phyloP scores from a whole-genome alignment of 495 filamentous ascomycete species.

The Penicillium nucicola region DNA sequence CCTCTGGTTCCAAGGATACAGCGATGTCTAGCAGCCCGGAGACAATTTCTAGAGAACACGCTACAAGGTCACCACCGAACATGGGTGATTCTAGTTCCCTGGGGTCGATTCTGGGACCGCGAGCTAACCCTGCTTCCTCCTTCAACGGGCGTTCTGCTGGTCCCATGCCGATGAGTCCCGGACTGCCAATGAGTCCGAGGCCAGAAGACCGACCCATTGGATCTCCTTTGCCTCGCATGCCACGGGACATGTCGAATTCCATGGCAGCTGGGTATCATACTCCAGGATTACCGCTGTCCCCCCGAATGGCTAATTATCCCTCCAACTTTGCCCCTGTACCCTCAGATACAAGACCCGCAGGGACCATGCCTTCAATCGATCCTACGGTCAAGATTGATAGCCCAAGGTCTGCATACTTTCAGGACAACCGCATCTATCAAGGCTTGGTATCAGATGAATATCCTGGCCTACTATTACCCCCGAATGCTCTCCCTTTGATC shows the following conservation, averaged over 20 bases:
- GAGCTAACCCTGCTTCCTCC: slow-evolving; percentile 16
- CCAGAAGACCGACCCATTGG: slow-evolving; percentile 71
- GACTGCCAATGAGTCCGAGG: slow-evolving; percentile 83
- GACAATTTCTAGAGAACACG: slow-evolving; percentile 20
- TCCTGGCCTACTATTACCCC: slow-evolving; percentile 78
- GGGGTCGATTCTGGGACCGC: slow-evolving; percentile 35
- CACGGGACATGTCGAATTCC: slow-evolving; percentile 46
- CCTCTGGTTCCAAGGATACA: slow-evolving; percentile 4
- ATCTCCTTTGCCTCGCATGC: slow-evolving; percentile 67
- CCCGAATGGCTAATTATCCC: slow-evolving; percentile 64
- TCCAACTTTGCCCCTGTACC: slow-evolving; percentile 54
- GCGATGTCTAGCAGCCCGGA: slow-evolving; percentile 16
- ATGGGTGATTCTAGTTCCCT: slow-evolving; percentile 29
- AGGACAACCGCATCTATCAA: slow-evolving; percentile 47
- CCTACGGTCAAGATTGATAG: slow-evolving; percentile 38
- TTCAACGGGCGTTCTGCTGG: slow-evolving; percentile 32
- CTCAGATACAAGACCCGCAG: slow-evolving; percentile 6
- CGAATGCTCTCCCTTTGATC: slow-evolving; percentile 84
- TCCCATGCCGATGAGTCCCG: slow-evolving; percentile 73
- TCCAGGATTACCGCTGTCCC: slow-evolving; percentile 64
- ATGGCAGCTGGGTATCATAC: slow-evolving; percentile 58
- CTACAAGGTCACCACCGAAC: slow-evolving; percentile 26
- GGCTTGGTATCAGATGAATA: slow-evolving; percentile 80
- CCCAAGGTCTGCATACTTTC: slow-evolving; percentile 22
- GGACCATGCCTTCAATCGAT: slow-evolving; percentile 39